Conservation (phyloP, 257 asterid species). For the Paulownia fortunei region DNA sequence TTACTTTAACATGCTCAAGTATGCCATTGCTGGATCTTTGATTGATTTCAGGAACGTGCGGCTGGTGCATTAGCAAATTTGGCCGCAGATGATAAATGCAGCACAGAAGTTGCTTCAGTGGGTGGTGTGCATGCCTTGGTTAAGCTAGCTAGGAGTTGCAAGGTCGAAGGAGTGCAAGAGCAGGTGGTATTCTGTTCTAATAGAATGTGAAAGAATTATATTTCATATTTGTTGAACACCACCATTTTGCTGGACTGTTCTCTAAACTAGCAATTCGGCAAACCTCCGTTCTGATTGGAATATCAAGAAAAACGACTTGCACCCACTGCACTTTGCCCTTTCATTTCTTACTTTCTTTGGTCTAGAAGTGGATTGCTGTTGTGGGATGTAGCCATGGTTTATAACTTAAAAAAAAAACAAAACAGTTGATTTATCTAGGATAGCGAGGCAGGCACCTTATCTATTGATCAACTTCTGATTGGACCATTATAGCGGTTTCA, state of each 20-base stretch:
- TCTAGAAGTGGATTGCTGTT: neutral
- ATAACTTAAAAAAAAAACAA: neutral
- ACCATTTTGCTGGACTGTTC: neutral
- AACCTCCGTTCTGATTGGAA: neutral
- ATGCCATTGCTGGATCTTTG: conserved; percentile 12
- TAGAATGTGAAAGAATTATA: conserved; percentile 10
- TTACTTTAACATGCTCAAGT: conserved; percentile 15
- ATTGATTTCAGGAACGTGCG: conserved; percentile 67
- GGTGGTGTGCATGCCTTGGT: conserved; percentile 82
- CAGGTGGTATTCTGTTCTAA: conserved; percentile 49
- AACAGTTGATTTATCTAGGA: neutral
- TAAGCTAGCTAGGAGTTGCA: conserved; percentile 66
- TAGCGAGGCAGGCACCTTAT: neutral
- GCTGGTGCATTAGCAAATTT: conserved; percentile 87
- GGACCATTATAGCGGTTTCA: neutral
- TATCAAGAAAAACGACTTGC: neutral
- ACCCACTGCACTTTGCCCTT: neutral
- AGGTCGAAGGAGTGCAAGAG: conserved; percentile 79
- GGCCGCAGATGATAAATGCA: conserved; percentile 87
- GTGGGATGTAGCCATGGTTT: neutral
- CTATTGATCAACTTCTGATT: neutral
- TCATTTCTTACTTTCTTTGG: neutral
- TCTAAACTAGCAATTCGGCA: neutral
- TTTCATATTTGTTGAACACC: neutral
- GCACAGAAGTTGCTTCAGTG: conserved; percentile 68